Base-by-base conservation (phyloP, 148 eudicot species). In the Suaeda aralocaspica region DNA sequence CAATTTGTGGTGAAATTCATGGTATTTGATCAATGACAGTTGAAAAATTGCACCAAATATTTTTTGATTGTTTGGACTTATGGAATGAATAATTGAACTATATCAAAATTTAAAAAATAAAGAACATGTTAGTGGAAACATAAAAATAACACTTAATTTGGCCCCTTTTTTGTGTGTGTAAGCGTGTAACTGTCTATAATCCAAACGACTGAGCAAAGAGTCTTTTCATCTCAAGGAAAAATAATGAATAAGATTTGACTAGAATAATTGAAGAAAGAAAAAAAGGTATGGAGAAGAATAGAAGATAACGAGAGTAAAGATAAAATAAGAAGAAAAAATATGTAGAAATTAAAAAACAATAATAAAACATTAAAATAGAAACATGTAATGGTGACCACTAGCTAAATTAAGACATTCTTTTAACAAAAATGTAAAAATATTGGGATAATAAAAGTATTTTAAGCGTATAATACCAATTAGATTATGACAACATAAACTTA, bases 41-140 rank as follows among this genome's bases (percentile, higher is more conserved):
- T 62, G 66, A 62, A 62, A 36, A 24, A 62, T 5, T 49, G 18
- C 26, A 57, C 42, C 56, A 36, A 4, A 36, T 36, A 36, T 8
- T 12, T 21, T 42, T 36, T 69, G 51, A 16, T 53, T 36, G 19
- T 57, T 36, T 72, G 46, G 68, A 72, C 75, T 72, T 60, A n/a
- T 57, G 14, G 28, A 13, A 26, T 30, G 65, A 63, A 62, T 63
- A 39, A 68, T 72, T 71, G 53, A 52, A 31, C 48, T 25, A 18
- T 25, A 18, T 50, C n/a, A 53, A 68, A 50, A 6, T 8, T 3
- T 30, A 55, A 10, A n/a, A 52, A 51, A 7, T 68, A 1, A 49
- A 49, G 6, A 36, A 22, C 19, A 22, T 28, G 3, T 31, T 29
- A 21, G 29, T 45, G 74, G 22, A 50, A 72, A 52, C 51, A 63